Base-by-base conservation (phyloP, 2,329 filamentous ascomycete genomes). In the Lachnellula willkommii region DNA sequence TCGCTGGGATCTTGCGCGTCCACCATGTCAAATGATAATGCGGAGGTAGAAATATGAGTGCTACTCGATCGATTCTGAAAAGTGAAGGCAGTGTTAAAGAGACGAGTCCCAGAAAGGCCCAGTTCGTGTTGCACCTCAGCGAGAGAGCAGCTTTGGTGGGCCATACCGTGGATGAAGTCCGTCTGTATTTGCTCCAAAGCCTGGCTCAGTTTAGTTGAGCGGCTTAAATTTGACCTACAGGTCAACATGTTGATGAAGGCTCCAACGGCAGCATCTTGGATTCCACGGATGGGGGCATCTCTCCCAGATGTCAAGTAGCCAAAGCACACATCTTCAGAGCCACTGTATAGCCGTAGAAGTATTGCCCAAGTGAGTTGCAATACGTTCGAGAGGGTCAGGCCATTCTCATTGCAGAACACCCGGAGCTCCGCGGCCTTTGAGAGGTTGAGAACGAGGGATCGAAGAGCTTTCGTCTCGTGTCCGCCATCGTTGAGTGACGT, bases 21-120 rank as follows among this genome's bases (percentile, higher is more conserved):
- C 42, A 68, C 59, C 4, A 67, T 55, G 8, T 70, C 63, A 47
- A 73, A 72, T 0, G 63, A 61, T 15, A 47, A 17, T 17, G 22
- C 42, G 5, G 45, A 47, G 22, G 15, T 7, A 15, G 24, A 15
- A 17, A 22, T 24, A 3, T 15, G 12, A n/a, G 24, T 6, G 12
- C 14, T 12, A 47, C 24, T 47, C 12, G 73, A 17, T 9, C 39
- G 51, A 5, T 50, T 59, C 36, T 75, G 73, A 36, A 74, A 73
- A 1, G 73, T 74, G 6, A 75, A 64, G 0, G 69, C 71, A 3
- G 73, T 74, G 57, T 75, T 74, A 59, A 75, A 75, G 1, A 75
- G 64, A 7, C 68, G 56, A 45, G 69, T 65, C 15, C 70, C 69
- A 50, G 70, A 64, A 50, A 67, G 60, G 7, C 69, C 68, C 53